phyloP scores from a whole-genome alignment of 441 rosid species.

The Theobroma grandiflorum region DNA sequence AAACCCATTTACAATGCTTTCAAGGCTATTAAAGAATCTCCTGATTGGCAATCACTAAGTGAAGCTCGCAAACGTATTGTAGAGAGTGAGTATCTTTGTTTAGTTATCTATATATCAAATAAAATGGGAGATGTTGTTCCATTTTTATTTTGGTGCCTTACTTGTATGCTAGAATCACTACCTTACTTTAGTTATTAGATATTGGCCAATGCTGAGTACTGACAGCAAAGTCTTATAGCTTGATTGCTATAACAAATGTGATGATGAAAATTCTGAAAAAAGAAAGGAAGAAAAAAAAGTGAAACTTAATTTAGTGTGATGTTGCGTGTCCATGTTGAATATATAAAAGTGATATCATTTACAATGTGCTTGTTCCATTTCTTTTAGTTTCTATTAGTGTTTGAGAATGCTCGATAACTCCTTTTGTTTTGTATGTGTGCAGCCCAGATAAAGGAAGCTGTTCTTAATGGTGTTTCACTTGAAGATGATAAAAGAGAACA shows the following conservation, averaged over 20 bases:
- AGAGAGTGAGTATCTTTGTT: conserved; percentile 53
- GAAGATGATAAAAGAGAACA: conserved; percentile 81
- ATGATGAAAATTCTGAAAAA: background rate
- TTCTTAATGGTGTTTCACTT: conserved; percentile 89
- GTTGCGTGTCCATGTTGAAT: background rate
- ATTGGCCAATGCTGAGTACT: background rate
- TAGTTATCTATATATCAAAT: background rate
- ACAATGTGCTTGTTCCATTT: background rate
- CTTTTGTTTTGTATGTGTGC: conserved; percentile 33
- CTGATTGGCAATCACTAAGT: conserved; percentile 67
- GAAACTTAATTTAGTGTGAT: background rate
- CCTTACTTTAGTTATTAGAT: background rate
- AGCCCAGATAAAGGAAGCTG: conserved; percentile 86
- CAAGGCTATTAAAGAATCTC: conserved; percentile 70
- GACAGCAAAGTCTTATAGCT: background rate
- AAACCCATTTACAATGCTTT: conserved; percentile 81
- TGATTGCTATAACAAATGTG: background rate
- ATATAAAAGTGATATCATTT: background rate
- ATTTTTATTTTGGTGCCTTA: background rate
- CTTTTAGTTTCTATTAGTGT: conserved; percentile 18
- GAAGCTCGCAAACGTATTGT: conserved; percentile 81
- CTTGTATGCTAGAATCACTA: background rate
- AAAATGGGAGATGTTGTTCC: background rate
- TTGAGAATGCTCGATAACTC: conserved; percentile 30
- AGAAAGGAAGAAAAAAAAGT: background rate